phyloP scores from a whole-genome alignment of 257 asterid genomes.

The Jasminum sambac region DNA sequence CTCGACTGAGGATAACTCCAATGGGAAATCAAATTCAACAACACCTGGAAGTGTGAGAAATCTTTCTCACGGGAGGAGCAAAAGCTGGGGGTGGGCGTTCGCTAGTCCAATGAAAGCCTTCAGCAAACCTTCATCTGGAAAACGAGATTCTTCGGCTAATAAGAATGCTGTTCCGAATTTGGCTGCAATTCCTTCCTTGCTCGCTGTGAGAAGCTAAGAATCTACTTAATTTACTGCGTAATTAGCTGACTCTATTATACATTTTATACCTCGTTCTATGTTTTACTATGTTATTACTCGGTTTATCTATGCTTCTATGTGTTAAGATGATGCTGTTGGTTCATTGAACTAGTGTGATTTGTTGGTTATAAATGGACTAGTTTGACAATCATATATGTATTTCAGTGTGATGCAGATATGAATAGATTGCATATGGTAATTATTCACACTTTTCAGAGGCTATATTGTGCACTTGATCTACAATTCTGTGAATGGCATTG shows the following conservation, averaged over 20 bases:
- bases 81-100: conserved; percentile 97
- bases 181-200: conserved; percentile 83
- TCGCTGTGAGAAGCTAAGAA: conserved; percentile 64
- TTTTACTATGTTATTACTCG: conserved; percentile 40
- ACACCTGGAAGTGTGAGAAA: conserved; percentile 33
- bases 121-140: conserved; percentile 55
- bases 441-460: conserved; percentile 9
- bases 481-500: not conserved
- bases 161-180: conserved; percentile 73
- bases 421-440: conserved; percentile 24
- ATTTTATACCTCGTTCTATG: conserved; percentile 38
- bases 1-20: conserved; percentile 52
- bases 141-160: conserved; percentile 44
- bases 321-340: conserved; percentile 33
- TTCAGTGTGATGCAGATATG: conserved; percentile 31
- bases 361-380: conserved; percentile 18
- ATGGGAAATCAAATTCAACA: conserved; percentile 33
- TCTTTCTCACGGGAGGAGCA: conserved; percentile 76
- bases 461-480: not conserved
- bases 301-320: conserved; percentile 32
- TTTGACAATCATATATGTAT: conserved; percentile 25
- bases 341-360: conserved; percentile 24
- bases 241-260: conserved; percentile 38
- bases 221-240: conserved; percentile 25
- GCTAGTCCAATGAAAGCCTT: conserved; percentile 99